These are phyloP conservation scores for Blepharisma japonicum DNA, from an alignment of 73 alveolate genomes.

Conservation along the genomic window DNA sequence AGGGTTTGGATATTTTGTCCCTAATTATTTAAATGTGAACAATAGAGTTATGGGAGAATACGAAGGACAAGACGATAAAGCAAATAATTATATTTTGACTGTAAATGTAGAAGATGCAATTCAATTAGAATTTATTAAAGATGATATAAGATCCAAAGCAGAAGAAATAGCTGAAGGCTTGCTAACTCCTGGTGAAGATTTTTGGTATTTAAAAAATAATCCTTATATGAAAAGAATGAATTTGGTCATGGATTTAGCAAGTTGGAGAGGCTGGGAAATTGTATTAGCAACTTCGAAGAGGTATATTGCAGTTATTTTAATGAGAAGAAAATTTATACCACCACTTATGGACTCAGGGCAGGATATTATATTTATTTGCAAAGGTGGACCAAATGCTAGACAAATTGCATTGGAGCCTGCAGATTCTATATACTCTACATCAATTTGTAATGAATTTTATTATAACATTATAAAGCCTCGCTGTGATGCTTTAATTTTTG, in stretches of 20 bases:
- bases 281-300: conserved; percentile 27
- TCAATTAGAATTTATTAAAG: conserved; percentile 29
- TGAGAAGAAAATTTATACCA: conserved; percentile 56
- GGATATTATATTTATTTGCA: conserved; percentile 40
- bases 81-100: conserved; percentile 28
- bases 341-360: conserved; percentile 51
- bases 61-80: conserved; percentile 30
- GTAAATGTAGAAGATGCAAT: conserved; percentile 32
- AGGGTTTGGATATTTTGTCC: conserved; percentile 44
- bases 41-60: conserved; percentile 35
- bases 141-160: conserved; percentile 37
- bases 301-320: conserved; percentile 45
- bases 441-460: conserved; percentile 29
- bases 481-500: conserved; percentile 53
- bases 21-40: conserved; percentile 35
- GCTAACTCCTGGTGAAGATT: conserved; percentile 34
- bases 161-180: conserved; percentile 45
- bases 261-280: conserved; percentile 56
- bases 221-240: conserved; percentile 55
- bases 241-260: conserved; percentile 46
- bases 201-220: conserved; percentile 12
- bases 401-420: conserved; percentile 30
- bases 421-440: conserved; percentile 38
- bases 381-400: conserved; percentile 28
- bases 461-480: conserved; percentile 35